A percentile compares a stretch with the other conserved stretches of the same genome.
Evolutionary conservation across 75 land plant genomes (phyloP).

Genomic region (Sequoiadendron giganteum): DNA sequence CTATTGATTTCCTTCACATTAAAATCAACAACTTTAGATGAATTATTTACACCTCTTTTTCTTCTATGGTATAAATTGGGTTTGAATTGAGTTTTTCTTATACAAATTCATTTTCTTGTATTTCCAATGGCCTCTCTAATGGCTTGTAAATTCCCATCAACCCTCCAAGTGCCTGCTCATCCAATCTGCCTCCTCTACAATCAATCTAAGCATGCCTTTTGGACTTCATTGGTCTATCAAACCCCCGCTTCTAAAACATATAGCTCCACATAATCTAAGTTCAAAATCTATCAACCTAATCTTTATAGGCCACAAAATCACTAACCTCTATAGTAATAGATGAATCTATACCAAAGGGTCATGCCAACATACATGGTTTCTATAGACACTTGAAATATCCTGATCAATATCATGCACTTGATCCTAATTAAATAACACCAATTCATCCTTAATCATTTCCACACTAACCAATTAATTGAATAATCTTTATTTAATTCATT

Average conservation of each 20-base stretch:
- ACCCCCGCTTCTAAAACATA: background rate
- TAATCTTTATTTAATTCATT: no score
- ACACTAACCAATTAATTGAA: no score
- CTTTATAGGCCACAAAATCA: background rate
- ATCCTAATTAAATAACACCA: no score
- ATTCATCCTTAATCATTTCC: no score
- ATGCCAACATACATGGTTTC: constrained; percentile 44
- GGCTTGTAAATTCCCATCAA: background rate
- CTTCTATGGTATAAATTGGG: background rate
- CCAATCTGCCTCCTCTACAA: background rate
- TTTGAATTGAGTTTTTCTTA: background rate
- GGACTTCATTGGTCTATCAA: background rate
- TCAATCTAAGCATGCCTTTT: background rate
- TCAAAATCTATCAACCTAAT: background rate
- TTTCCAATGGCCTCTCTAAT: background rate
- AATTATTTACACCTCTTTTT: no score
- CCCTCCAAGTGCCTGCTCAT: background rate
- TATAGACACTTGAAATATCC: no score
- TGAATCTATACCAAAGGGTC: constrained; percentile 50
- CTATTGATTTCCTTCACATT: no score
- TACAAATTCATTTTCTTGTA: no score
- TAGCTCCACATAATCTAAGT: background rate
- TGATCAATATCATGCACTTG: no score
- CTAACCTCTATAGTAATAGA: constrained; percentile 36
- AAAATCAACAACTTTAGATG: no score